These are phyloP conservation scores for Magnaporthiopsis incrustans DNA, from an alignment of 2,329 filamentous ascomycete species.

Conservation along the genomic window DNA sequence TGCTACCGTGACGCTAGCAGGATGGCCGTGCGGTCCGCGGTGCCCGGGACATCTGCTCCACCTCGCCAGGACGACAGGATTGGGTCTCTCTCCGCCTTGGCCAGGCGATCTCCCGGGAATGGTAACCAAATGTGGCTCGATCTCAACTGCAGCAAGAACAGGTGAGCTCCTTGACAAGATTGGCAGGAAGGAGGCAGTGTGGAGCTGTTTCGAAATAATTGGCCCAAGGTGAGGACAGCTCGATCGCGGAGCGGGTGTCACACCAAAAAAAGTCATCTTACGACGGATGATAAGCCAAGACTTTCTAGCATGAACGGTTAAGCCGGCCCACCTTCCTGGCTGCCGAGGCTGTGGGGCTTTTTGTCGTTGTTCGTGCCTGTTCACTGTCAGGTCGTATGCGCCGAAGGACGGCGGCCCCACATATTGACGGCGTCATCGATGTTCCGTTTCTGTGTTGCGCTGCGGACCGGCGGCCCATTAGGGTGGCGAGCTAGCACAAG, in stretches of 20 bases:
- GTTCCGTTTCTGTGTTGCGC: background rate
- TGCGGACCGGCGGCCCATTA: background rate
- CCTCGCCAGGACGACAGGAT: background rate
- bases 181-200: no score
- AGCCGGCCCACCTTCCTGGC: no score
- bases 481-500: background rate
- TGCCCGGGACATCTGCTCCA: background rate
- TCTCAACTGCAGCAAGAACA: background rate
- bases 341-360: no score
- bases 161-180: background rate
- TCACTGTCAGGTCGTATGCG: no score
- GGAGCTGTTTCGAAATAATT: background rate
- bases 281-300: background rate
- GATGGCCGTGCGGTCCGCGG: background rate
- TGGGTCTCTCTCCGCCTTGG: background rate
- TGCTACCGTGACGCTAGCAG: no score
- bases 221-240: background rate
- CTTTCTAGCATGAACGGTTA: background rate
- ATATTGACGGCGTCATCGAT: no score
- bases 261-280: background rate
- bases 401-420: background rate
- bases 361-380: background rate
- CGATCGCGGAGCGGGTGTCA: no score
- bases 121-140: background rate
- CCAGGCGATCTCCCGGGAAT: background rate